Conservation (phyloP, 306 rosid species). For the Trichosanthes cucumerina region DNA sequence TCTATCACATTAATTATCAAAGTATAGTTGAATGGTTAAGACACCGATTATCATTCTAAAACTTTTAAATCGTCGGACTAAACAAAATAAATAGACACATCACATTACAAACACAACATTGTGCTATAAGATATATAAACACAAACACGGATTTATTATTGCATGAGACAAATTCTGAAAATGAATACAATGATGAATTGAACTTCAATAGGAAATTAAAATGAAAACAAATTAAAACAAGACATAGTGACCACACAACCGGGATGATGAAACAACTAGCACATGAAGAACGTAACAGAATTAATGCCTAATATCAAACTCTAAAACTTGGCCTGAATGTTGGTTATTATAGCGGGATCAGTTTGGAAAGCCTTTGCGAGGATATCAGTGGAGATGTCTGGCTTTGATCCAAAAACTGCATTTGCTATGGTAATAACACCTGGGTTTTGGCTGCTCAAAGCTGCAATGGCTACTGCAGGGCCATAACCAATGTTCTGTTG, state of each 20-base stretch:
- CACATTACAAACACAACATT: too few species aligned
- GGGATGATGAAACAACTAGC: not conserved
- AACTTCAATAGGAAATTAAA: too few species aligned
- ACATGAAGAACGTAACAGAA: not conserved
- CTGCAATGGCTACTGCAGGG: conserved; percentile 22
- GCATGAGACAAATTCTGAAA: not conserved
- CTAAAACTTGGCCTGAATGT: conserved; percentile 20
- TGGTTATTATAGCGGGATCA: not conserved
- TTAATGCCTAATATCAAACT: not conserved
- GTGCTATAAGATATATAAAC: too few species aligned
- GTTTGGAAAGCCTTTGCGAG: conserved; percentile 26
- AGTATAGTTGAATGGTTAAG: too few species aligned
- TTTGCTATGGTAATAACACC: conserved; percentile 25
- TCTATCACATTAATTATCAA: too few species aligned
- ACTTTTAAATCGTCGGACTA: too few species aligned
- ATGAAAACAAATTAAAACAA: not conserved
- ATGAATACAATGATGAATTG: not conserved
- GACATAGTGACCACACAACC: not conserved
- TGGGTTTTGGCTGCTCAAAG: conserved; percentile 33
- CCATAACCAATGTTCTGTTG: conserved; percentile 14
- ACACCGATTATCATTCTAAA: too few species aligned
- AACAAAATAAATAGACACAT: too few species aligned
- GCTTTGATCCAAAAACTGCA: conserved; percentile 25
- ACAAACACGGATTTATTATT: too few species aligned
- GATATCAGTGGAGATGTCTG: conserved; percentile 19